Evolutionary conservation across 768 basidiomycete species (phyloP).

Genomic region (Suillus brevipes): DNA sequence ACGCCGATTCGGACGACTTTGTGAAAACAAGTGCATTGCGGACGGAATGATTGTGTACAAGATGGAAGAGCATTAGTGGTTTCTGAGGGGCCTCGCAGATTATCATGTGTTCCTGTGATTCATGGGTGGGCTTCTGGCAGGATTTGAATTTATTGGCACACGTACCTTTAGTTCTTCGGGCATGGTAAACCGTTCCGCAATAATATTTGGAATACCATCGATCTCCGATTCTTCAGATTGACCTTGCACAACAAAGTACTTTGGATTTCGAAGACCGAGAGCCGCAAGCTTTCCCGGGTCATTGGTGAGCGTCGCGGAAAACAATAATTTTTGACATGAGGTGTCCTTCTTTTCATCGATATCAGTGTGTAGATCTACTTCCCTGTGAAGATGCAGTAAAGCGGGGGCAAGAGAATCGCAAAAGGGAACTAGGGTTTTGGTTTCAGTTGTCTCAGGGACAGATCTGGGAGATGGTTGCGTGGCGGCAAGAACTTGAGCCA

Average conservation of each 20-base stretch:
- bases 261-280: constrained; percentile 72
- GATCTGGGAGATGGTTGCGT: constrained; percentile 45
- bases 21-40: constrained; percentile 88
- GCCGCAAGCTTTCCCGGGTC: constrained; percentile 93
- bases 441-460: constrained; percentile 6
- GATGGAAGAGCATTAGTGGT: constrained; percentile 86
- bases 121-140: constrained; percentile 4
- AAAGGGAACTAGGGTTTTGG: constrained; percentile 2
- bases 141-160: not conserved
- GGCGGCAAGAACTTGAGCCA: constrained; percentile 79
- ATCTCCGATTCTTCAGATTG: constrained; percentile 35
- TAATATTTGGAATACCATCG: constrained; percentile 48
- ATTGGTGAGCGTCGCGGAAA: constrained; percentile 92
- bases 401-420: constrained; percentile 61
- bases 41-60: constrained; percentile 63
- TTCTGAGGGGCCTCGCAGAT: constrained; percentile 78
- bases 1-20: constrained; percentile 92
- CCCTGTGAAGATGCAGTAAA: constrained; percentile 37
- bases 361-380: constrained; percentile 41
- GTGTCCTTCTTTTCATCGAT: constrained; percentile 55
- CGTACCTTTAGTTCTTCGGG: constrained; percentile 74
- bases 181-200: constrained; percentile 79
- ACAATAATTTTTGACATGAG: constrained; percentile 92
- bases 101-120: constrained; percentile 78
- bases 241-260: constrained; percentile 85